A percentile compares a stretch with the other conserved stretches of the same genome.
phyloP scores from a whole-genome alignment of 768 basidiomycete species.

The Stropharia rugosoannulata region DNA sequence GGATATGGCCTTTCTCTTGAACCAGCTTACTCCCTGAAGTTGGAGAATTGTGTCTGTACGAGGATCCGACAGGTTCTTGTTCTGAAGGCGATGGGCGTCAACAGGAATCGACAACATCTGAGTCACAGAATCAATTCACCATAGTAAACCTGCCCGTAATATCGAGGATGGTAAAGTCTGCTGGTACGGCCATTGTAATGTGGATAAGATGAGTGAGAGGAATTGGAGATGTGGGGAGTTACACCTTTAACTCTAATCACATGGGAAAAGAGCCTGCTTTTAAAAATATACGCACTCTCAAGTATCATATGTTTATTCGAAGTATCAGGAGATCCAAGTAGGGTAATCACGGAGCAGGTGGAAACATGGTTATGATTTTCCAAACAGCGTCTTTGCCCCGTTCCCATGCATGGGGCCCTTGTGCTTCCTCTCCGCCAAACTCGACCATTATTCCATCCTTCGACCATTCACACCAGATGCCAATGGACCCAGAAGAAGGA shows the following conservation, averaged over 20 bases:
- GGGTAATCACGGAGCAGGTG: conserved; percentile 8
- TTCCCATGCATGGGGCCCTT: conserved; percentile 86
- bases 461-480: conserved; percentile 94
- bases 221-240: not conserved
- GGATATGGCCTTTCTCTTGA: conserved; percentile 61
- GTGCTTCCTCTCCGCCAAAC: conserved; percentile 75
- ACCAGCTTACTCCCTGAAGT: conserved; percentile 74
- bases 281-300: not conserved
- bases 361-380: conserved; percentile 72
- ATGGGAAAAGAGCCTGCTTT: conserved; percentile 8
- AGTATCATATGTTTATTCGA: not conserved
- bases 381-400: conserved; percentile 79
- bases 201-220: conserved; percentile 3
- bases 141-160: conserved; percentile 62
- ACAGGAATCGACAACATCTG: not conserved
- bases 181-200: conserved; percentile 63
- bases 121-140: conserved; percentile 34
- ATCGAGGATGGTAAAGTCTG: conserved; percentile 55
- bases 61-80: conserved; percentile 62
- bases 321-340: not conserved
- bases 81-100: conserved; percentile 36
- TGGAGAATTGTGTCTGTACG: conserved; percentile 58
- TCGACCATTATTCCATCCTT: conserved; percentile 82
- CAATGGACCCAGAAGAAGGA: conserved; percentile 80
- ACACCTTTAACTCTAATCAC: conserved; percentile 11